Evolutionary conservation across 2,329 filamentous ascomycete species (phyloP), one percentile per base, ranked within the genome.

Genomic region (Phialemoniopsis sp.): DNA sequence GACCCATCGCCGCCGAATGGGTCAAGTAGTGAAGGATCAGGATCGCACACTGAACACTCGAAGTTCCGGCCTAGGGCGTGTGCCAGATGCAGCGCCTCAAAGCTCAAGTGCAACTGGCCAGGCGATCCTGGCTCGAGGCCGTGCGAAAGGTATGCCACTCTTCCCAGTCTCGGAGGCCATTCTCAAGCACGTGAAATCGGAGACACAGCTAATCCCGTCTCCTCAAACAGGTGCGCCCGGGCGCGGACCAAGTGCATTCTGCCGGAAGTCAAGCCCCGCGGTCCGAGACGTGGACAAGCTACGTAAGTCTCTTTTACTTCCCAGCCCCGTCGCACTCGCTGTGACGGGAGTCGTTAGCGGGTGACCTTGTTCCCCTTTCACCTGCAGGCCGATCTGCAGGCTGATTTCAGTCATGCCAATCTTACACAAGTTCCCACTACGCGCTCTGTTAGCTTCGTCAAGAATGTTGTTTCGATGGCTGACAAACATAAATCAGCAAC

Each of bases 51-150:
- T 10, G 21, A 26, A 6, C 21, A 26, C 6, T 6, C 21, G 6
- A 26, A 26, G 18, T 51, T 50, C 65, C 3, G 51, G 46, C 36
- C 56, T 38, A 40, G 59, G 41, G 58, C 43, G 43, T 56, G 36
- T 48, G 48, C 43, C 44, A 54, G 49, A 49, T 62, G 59, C 51
- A 55, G 40, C 41, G 29, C 29, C 19, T 52, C 49, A 16, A 52
- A 52, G 33, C 41, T 52, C 35, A 46, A 46, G 42, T 52, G 49
- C 41, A 49, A 43, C 37, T 48, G 49, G 46, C 31, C 41, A 4
- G 43, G 43, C 2, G 49, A 49, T 15, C 49, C 49, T 8, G 48
- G 49, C 14, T 42, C 45, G 16, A 39, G 40, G n/a, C 48, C 49
- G 3, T 52, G 49, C 16, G 46, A 50, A 31, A 35, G 49, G 46